Percentiles rank a stretch among this genome's conserved stretches.
Evolutionary conservation across 148 eudicot genomes (phyloP).

Genomic region (Cornus controversa): DNA sequence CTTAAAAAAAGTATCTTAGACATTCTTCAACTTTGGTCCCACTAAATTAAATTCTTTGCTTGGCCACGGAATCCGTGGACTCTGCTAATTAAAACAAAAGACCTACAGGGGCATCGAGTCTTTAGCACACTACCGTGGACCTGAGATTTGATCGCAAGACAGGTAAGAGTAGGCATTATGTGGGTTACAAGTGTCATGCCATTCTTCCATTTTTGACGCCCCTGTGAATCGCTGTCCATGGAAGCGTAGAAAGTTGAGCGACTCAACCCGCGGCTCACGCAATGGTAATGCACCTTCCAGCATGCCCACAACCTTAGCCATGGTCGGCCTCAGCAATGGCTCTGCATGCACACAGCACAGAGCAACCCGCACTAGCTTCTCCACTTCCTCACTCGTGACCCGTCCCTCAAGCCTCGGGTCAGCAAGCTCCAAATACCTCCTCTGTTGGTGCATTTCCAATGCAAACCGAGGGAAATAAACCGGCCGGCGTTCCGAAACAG

Average conservation of each 20-base stretch:
- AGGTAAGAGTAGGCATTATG: slow-evolving; percentile 34
- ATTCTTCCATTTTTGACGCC: slow-evolving; percentile 42
- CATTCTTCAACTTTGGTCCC: too few species aligned
- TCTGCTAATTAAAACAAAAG: too few species aligned
- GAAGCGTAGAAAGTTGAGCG: slow-evolving; percentile 64
- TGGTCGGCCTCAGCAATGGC: slow-evolving; percentile 61
- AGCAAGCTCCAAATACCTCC: slow-evolving; percentile 63
- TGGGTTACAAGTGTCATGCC: slow-evolving; percentile 21
- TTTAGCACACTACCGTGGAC: slow-evolving; percentile 69
- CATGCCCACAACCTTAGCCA: slow-evolving; percentile 67
- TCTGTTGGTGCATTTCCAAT: slow-evolving; percentile 71
- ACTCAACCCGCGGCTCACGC: slow-evolving; percentile 52
- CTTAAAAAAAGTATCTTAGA: too few species aligned
- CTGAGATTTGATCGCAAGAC: slow-evolving; percentile 67
- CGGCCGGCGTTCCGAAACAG: slow-evolving; percentile 21
- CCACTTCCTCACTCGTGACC: too few species aligned
- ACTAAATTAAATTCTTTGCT: too few species aligned
- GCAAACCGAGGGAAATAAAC: slow-evolving; percentile 72
- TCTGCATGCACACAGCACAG: slow-evolving; percentile 82
- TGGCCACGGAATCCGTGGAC: too few species aligned
- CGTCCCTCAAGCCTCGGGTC: slow-evolving; percentile 69
- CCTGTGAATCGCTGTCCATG: slow-evolving; percentile 69
- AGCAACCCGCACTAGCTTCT: too few species aligned
- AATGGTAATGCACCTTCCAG: too few species aligned
- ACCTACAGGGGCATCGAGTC: too few species aligned